Conservation (phyloP, 441 rosid genomes). For the Theobroma grandiflorum region DNA sequence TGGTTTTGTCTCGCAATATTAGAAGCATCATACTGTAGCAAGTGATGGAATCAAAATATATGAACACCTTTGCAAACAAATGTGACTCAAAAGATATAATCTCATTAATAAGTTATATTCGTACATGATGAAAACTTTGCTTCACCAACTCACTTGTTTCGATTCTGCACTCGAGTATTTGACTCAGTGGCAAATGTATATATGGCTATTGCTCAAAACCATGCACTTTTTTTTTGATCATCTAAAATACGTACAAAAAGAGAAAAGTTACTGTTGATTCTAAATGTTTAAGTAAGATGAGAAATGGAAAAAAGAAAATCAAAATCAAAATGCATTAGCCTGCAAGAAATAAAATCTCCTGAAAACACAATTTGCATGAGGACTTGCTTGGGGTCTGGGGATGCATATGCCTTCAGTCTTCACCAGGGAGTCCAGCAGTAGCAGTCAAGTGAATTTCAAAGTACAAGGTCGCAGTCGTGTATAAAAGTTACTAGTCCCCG, state of each 20-base stretch:
- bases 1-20: too few species aligned
- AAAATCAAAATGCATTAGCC: not conserved
- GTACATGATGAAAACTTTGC: not conserved
- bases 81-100: not conserved
- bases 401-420: not conserved
- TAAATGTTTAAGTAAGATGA: not conserved
- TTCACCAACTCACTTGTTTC: not conserved
- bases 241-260: not conserved
- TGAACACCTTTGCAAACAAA: not conserved
- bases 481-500: conserved; percentile 52
- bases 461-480: not conserved
- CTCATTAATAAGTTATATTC: not conserved
- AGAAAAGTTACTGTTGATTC: not conserved
- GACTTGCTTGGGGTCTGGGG: not conserved
- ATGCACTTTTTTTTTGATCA: not conserved
- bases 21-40: too few species aligned
- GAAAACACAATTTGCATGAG: conserved; percentile 10
- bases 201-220: not conserved
- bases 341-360: not conserved
- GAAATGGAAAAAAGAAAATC: not conserved
- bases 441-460: not conserved
- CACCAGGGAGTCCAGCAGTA: not conserved
- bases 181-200: too few species aligned
- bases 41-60: too few species aligned
- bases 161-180: too few species aligned